Evolutionary conservation across 345 rosid genomes (phyloP).

Genomic region (Citrus trifoliata): DNA sequence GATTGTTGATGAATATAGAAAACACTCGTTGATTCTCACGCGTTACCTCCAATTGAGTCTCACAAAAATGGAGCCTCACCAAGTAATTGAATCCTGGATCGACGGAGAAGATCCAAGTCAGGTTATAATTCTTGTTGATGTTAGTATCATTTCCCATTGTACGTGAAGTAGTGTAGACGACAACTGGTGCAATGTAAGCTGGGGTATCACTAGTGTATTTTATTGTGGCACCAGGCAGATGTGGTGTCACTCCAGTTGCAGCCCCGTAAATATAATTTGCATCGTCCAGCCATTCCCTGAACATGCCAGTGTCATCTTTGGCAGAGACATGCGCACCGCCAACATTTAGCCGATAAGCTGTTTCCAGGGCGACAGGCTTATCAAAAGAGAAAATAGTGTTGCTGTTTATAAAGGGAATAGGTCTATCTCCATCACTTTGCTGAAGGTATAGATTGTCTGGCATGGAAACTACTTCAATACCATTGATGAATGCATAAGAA

Average conservation of each 20-base stretch:
- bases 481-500: conserved; percentile 37
- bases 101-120: conserved; percentile 34
- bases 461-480: conserved; percentile 40
- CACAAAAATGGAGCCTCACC: conserved; percentile 30
- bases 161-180: conserved; percentile 24
- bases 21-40: conserved; percentile 6
- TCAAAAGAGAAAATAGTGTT: not conserved
- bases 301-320: conserved; percentile 21
- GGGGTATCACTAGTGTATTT: conserved; percentile 13
- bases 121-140: conserved; percentile 13
- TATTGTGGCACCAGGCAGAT: not conserved
- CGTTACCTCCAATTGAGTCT: not conserved
- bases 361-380: conserved; percentile 17
- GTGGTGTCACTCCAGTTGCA: not conserved
- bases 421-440: not conserved
- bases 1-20: conserved; percentile 20
- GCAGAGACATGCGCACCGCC: not conserved
- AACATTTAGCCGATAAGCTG: conserved; percentile 24
- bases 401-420: not conserved
- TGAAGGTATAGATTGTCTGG: conserved; percentile 15
- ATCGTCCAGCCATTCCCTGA: conserved; percentile 27
- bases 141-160: not conserved
- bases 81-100: conserved; percentile 33
- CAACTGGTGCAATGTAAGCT: conserved; percentile 26
- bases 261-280: not conserved